Evolutionary conservation across 148 eudicot genomes (phyloP).

Genomic region (Mesembryanthemum crystallinum): DNA sequence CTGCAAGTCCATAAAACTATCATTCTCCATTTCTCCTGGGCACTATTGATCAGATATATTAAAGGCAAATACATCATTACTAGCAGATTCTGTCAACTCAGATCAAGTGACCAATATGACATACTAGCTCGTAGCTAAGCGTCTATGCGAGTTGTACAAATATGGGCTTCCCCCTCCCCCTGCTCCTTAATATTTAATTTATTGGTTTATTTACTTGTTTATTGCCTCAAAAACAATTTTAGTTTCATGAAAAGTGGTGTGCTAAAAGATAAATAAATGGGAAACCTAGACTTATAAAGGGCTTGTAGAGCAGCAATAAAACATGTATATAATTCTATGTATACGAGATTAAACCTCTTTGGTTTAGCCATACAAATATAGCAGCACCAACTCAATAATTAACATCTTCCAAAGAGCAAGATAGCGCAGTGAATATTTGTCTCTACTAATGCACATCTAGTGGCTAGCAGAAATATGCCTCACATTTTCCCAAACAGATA

Average conservation of each 20-base stretch:
- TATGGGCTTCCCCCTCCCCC: neutral
- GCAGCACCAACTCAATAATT: neutral
- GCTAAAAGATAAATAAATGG: too few relatives aligned
- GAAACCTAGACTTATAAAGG: neutral
- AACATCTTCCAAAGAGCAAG: neutral
- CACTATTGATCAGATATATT: neutral
- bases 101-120: neutral
- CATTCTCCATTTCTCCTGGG: slow-evolving; percentile 3
- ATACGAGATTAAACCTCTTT: neutral
- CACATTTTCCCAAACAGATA: neutral
- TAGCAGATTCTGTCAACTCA: neutral
- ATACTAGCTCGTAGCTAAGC: too few relatives aligned
- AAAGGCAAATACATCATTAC: neutral
- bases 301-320: neutral
- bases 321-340: neutral
- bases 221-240: too few relatives aligned
- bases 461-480: neutral
- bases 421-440: neutral
- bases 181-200: neutral
- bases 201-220: too few relatives aligned
- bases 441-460: neutral
- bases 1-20: slow-evolving; percentile 42
- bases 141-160: neutral
- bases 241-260: too few relatives aligned
- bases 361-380: neutral